These are phyloP conservation scores for Magnusiomyces sp. DNA, from an alignment of 1,139 yeast genomes.

Conservation along the genomic window DNA sequence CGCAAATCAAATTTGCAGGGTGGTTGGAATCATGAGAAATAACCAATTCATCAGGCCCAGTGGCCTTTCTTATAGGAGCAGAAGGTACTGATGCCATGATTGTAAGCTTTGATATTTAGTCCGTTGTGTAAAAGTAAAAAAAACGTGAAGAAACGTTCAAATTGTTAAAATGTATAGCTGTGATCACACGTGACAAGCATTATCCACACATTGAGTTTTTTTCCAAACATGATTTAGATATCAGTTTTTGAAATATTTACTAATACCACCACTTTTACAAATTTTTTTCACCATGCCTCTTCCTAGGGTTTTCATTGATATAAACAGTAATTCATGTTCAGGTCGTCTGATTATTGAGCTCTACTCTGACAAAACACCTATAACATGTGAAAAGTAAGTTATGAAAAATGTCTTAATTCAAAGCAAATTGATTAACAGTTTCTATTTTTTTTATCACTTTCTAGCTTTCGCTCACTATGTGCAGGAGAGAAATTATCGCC, in stretches of 20 bases:
- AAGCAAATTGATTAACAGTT: neutral
- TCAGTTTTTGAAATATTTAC: too few species aligned
- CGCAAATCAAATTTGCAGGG: slow-evolving; percentile 82
- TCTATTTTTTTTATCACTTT: neutral
- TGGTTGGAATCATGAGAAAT: slow-evolving; percentile 50
- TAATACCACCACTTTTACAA: too few species aligned
- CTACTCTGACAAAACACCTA: slow-evolving; percentile 46
- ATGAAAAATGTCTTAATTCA: slow-evolving; percentile 4
- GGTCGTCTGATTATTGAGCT: slow-evolving; percentile 67
- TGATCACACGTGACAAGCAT: too few species aligned
- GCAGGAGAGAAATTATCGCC: slow-evolving; percentile 23
- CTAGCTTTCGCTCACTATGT: slow-evolving; percentile 25
- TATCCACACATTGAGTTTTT: too few species aligned
- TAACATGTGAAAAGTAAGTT: slow-evolving; percentile 46
- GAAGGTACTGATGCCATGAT: neutral
- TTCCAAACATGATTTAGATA: too few species aligned
- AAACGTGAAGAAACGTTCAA: too few species aligned
- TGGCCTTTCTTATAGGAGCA: slow-evolving; percentile 8
- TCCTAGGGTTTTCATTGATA: slow-evolving; percentile 47
- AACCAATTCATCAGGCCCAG: slow-evolving; percentile 31
- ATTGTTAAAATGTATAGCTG: neutral
- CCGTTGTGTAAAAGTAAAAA: too few species aligned
- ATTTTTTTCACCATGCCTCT: slow-evolving; percentile 2
- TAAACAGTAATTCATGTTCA: slow-evolving; percentile 39
- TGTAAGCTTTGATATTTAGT: neutral